Conservation (phyloP, 129 eudicot genomes). For the Silybum marianum region DNA sequence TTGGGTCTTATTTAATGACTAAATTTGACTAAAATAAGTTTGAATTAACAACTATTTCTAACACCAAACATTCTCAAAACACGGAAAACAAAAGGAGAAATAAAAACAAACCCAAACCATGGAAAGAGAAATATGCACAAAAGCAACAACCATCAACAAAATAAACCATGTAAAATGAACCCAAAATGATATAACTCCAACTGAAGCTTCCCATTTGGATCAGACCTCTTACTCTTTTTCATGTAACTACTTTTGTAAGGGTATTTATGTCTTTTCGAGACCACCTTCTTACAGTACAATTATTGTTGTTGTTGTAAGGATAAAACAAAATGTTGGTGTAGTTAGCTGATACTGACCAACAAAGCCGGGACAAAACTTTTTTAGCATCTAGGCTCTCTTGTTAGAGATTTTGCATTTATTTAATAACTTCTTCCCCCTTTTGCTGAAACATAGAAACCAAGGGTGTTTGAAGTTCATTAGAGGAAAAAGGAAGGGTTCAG, state of each 20-base stretch:
- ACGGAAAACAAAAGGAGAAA: not conserved
- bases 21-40: not conserved
- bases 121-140: conserved; percentile 16
- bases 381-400: conserved; percentile 21
- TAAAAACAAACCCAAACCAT: not conserved
- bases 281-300: conserved; percentile 22
- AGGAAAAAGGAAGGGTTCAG: conserved; percentile 37
- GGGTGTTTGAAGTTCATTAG: conserved; percentile 37
- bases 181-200: conserved; percentile 25
- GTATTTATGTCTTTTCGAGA: conserved; percentile 27
- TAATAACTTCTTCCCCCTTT: conserved; percentile 28
- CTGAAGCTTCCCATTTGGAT: not conserved
- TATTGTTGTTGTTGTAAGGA: conserved; percentile 22
- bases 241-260: conserved; percentile 8
- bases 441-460: conserved; percentile 40
- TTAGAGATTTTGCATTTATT: not conserved
- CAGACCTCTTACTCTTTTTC: not conserved
- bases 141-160: conserved; percentile 17
- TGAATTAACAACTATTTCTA: no score
- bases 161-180: conserved; percentile 23
- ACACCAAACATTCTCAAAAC: not conserved
- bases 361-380: conserved; percentile 27
- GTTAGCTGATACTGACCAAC: conserved; percentile 5
- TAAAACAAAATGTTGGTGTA: conserved; percentile 21
- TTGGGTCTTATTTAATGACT: no score